A percentile compares a stretch with the other conserved stretches of the same genome.
Conservation (phyloP, 2,329 filamentous ascomycete genomes). For the Penicillium sp. region DNA sequence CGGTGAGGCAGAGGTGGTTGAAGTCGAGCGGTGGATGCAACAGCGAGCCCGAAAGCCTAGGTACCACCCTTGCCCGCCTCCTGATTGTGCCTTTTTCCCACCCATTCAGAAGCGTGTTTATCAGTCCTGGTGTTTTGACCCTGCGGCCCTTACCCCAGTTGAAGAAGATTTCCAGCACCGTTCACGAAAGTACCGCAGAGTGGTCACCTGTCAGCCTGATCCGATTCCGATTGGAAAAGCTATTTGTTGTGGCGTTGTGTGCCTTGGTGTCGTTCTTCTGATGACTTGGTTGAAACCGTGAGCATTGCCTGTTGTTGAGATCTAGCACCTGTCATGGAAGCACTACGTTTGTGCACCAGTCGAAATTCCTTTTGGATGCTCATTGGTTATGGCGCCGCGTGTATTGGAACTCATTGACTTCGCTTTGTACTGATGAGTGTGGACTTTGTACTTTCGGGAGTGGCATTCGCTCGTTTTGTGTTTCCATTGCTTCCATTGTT, state of each 20-base stretch:
- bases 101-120: neutral
- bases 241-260: neutral
- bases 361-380: too few species aligned
- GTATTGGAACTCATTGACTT: too few species aligned
- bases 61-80: neutral
- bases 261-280: neutral
- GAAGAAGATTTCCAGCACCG: neutral
- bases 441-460: too few species aligned
- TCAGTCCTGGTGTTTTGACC: neutral
- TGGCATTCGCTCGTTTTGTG: too few species aligned
- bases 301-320: neutral
- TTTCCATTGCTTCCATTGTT: too few species aligned
- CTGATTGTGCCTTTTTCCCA: neutral
- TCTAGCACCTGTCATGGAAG: neutral
- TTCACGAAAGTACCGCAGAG: neutral
- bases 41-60: neutral
- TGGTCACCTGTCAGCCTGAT: neutral
- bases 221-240: neutral
- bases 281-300: neutral
- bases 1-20: neutral
- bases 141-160: neutral
- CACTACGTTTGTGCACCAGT: too few species aligned
- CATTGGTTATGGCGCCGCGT: too few species aligned
- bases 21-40: neutral
- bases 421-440: too few species aligned